phyloP scores from a whole-genome alignment of 192 early-diverging fungal genomes.

The Coemansia sp. region DNA sequence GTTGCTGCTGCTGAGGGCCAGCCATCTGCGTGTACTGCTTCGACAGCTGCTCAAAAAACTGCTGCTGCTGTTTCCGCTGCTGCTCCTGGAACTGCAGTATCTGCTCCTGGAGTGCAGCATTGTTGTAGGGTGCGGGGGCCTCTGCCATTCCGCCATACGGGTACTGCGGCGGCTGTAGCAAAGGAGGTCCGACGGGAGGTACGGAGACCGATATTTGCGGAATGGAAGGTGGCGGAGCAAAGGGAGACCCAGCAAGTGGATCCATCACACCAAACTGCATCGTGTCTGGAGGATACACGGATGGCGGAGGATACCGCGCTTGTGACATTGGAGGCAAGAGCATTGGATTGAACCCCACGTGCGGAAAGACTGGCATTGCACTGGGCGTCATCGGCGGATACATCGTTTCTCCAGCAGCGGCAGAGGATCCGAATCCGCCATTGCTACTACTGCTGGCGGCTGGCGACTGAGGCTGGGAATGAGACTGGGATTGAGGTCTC shows the following conservation, averaged over 20 bases:
- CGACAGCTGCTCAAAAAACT: slow-evolving; percentile 39
- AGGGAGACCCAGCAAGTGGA: not conserved
- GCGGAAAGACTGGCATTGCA: not conserved
- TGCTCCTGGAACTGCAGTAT: slow-evolving; percentile 49
- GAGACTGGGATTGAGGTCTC: not conserved
- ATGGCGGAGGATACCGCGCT: slow-evolving; percentile 1
- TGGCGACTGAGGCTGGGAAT: not conserved
- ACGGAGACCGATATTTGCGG: not conserved
- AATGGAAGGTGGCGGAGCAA: not conserved
- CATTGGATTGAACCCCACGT: slow-evolving; percentile 16
- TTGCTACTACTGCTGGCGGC: not conserved
- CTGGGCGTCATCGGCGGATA: not conserved
- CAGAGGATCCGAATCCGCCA: not conserved
- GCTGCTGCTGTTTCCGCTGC: slow-evolving; percentile 46
- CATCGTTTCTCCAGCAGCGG: not conserved
- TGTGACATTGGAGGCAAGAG: not conserved
- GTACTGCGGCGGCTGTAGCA: not conserved
- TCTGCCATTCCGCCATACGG: not conserved
- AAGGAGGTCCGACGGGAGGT: not conserved
- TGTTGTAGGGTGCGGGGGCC: slow-evolving; percentile 2
- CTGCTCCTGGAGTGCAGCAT: slow-evolving; percentile 31
- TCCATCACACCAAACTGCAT: not conserved
- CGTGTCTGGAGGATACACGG: not conserved
- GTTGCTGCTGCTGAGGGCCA: not conserved
- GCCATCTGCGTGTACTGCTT: slow-evolving; percentile 39